Base-by-base conservation (phyloP, 106 monocot genomes). In the Narthecium ossifragum region DNA sequence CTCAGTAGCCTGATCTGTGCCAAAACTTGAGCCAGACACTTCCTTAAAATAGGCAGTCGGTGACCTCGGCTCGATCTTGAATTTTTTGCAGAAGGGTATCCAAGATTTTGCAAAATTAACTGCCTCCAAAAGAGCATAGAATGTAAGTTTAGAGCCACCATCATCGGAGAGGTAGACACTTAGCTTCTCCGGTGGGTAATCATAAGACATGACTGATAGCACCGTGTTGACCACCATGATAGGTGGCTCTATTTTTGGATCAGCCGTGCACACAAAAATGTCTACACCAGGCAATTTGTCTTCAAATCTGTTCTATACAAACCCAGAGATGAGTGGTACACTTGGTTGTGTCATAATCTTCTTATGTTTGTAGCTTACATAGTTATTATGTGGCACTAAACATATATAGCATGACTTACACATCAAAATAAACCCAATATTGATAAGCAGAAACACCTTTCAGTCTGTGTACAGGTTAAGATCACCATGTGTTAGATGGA, bases 121-220 rank as follows among this genome's bases (percentile, higher is more conserved):
- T 6, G 91, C 86, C 60, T 92, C 83, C 13, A 80, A 61, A 13
- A 92, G 74, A 11, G 83, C 91, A 45, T 86, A 92, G 64, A 92
- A 92, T 7, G 86, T 92, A 31, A 91, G 59, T 8, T 74, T 74
- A 8, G 91, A 91, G 2, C 91, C 76, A 21, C 65, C 79, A 66
- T 91, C 91, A 48, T 91, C 91, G 12, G 86, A 86, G 29, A 86
- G 66, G 37, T 91, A 86, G 31, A 91, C 71, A 34, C 62, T 77
- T 1, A 91, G 68, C 57, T 83, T 91, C 68, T 86, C 73, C 0
- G 63, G 14, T 24, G 85, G 86, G 36, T 91, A 91, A 34, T 86
- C 79, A 38, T 83, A 91, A 0, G 86, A 81, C 79, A 91, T 71
- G 15, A 83, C 82, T 5, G 91, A 91, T 18, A 91, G 65, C 12